These are phyloP conservation scores for Xylariaceae sp. DNA, from an alignment of 2,329 filamentous ascomycete genomes.

Conservation along the genomic window DNA sequence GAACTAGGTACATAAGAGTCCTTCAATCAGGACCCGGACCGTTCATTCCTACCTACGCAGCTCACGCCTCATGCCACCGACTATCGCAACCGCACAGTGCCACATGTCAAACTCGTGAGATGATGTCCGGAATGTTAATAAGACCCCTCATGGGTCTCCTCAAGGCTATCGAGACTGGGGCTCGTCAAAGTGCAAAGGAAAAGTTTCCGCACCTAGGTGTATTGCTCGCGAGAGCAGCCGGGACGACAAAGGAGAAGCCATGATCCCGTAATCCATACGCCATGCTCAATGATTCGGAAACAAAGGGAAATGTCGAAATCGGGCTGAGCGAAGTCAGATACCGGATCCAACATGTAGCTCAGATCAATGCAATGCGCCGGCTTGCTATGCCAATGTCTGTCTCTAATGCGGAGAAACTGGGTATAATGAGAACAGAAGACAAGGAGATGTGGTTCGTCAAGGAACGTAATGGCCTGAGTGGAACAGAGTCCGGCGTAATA, in stretches of 20 bases:
- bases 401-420: conserved; percentile 31
- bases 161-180: neutral
- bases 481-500: neutral
- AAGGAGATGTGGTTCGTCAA: conserved; percentile 1
- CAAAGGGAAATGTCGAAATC: conserved; percentile 16
- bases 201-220: conserved; percentile 10
- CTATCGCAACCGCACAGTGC: neutral
- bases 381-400: conserved; percentile 34
- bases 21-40: neutral
- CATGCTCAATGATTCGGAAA: conserved; percentile 22
- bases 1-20: conserved; percentile 10
- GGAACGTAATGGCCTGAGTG: neutral
- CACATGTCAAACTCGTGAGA: neutral
- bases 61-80: neutral
- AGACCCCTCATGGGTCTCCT: neutral
- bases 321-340: conserved; percentile 28
- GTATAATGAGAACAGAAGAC: conserved; percentile 25
- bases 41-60: neutral
- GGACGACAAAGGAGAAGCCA: conserved; percentile 12
- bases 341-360: conserved; percentile 32
- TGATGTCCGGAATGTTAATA: neutral
- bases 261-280: conserved; percentile 21
- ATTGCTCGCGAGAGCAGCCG: conserved; percentile 2
- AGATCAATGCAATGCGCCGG: conserved; percentile 30
- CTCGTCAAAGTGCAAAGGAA: conserved; percentile 17